A percentile compares a stretch with the other conserved stretches of the same genome.
These are phyloP conservation scores for Linnemannia zychae DNA, from an alignment of 192 early-diverging fungal species.

Conservation along the genomic window DNA sequence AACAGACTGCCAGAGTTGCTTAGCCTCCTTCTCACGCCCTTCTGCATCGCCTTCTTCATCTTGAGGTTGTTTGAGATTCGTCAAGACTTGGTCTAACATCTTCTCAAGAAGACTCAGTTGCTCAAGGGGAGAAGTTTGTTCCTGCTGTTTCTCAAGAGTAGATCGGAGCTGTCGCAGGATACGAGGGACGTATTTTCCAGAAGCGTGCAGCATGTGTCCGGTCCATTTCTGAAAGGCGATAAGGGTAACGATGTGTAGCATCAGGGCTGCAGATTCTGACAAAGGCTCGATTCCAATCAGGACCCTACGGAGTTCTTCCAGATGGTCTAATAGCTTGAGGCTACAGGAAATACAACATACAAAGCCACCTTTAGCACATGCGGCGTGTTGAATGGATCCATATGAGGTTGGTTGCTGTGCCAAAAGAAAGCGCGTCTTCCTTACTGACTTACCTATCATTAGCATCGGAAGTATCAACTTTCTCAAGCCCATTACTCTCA, in stretches of 20 bases:
- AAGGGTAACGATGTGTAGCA: conserved; percentile 46
- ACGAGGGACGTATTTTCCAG: conserved; percentile 51
- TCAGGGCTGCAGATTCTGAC: conserved; percentile 19
- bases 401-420: no score
- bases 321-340: conserved; percentile 9
- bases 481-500: not conserved
- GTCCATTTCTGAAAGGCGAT: conserved; percentile 47
- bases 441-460: conserved; percentile 5
- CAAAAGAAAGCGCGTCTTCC: not conserved
- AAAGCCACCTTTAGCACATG: no score
- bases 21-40: not conserved
- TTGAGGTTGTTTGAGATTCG: conserved; percentile 33
- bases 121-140: not conserved
- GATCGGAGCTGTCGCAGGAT: conserved; percentile 42
- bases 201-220: conserved; percentile 45
- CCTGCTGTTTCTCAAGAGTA: not conserved
- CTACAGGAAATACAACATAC: not conserved
- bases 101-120: conserved; percentile 32
- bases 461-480: not conserved
- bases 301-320: conserved; percentile 20
- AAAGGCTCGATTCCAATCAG: conserved; percentile 15
- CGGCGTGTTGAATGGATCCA: no score
- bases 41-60: not conserved
- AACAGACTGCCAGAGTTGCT: conserved; percentile 19
- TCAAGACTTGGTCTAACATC: conserved; percentile 18